Evolutionary conservation across 768 basidiomycete species (phyloP).

Genomic region (Sporobolomyces pararoseus): DNA sequence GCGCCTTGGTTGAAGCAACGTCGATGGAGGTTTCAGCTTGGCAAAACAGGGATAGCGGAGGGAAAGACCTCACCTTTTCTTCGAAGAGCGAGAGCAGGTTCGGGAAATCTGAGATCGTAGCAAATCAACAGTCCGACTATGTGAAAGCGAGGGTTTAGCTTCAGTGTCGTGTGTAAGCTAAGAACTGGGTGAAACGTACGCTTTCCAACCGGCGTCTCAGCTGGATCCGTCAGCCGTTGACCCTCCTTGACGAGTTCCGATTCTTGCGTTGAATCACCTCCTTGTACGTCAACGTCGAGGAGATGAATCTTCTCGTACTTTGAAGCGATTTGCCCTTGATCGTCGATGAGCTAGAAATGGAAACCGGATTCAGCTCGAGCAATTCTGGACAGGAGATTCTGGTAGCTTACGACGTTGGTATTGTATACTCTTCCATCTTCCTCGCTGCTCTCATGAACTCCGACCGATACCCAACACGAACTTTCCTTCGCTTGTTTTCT

Average conservation of each 20-base stretch:
- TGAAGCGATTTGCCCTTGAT: constrained; percentile 30
- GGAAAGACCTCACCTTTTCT: too few species aligned
- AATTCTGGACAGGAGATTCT: too few species aligned
- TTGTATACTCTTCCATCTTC: constrained; percentile 42
- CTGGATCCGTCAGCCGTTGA: constrained; percentile 13
- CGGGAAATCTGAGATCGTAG: constrained; percentile 46
- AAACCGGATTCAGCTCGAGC: too few species aligned
- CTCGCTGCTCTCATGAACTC: constrained; percentile 41
- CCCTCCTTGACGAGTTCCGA: constrained; percentile 29
- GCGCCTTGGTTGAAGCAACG: too few species aligned
- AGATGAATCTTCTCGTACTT: constrained; percentile 43
- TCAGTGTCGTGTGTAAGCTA: background rate
- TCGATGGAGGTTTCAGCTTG: too few species aligned
- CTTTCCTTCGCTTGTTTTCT: constrained; percentile 18
- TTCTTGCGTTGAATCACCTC: constrained; percentile 29
- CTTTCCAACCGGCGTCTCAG: constrained; percentile 33
- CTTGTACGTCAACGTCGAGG: constrained; percentile 42
- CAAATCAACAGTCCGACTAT: constrained; percentile 44
- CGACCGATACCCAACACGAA: constrained; percentile 40
- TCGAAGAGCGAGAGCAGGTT: constrained; percentile 29
- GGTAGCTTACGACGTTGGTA: constrained; percentile 26
- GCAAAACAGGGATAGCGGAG: too few species aligned
- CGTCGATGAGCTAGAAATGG: constrained; percentile 32
- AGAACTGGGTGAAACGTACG: background rate
- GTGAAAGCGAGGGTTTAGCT: too few species aligned